Percentiles rank a stretch among this genome's conserved stretches.
These are phyloP conservation scores for Pythium biforme DNA, from an alignment of 352 stramenopile genomes.

Conservation along the genomic window DNA sequence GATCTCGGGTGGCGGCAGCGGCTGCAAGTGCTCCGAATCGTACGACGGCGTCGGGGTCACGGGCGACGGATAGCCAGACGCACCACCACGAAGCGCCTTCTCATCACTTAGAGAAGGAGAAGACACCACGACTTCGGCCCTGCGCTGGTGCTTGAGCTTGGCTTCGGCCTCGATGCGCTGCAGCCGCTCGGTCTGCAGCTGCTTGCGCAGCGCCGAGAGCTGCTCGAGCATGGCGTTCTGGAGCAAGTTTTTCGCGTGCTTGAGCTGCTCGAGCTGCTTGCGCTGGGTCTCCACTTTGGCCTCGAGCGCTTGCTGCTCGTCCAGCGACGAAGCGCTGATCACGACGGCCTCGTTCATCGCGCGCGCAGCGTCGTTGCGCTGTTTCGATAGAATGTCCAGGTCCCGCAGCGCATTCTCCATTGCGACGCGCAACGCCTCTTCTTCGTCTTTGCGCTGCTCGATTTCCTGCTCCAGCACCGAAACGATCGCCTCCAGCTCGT, in stretches of 20 bases:
- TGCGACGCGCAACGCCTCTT: constrained; percentile 45
- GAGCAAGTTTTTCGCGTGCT: constrained; percentile 68
- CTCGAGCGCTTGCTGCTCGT: constrained; percentile 74
- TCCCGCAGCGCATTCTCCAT: constrained; percentile 75
- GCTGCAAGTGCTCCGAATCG: constrained; percentile 36
- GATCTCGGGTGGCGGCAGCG: constrained; percentile 47
- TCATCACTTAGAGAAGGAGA: background rate
- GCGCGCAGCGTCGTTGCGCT: constrained; percentile 75
- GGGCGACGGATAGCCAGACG: background rate
- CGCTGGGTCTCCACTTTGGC: constrained; percentile 57
- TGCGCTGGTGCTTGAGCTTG: constrained; percentile 55
- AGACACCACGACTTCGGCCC: background rate
- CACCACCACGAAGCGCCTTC: background rate
- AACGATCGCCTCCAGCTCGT: constrained; percentile 30
- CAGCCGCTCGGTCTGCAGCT: constrained; percentile 67
- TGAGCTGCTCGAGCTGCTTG: constrained; percentile 73
- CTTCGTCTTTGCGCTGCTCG: constrained; percentile 45
- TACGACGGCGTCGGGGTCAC: constrained; percentile 11
- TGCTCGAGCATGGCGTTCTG: constrained; percentile 87
- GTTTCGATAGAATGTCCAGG: constrained; percentile 54
- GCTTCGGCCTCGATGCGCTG: constrained; percentile 67
- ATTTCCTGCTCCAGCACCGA: constrained; percentile 41
- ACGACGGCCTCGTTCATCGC: constrained; percentile 85
- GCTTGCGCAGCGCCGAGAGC: constrained; percentile 68
- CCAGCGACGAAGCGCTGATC: constrained; percentile 74